Base-by-base conservation (phyloP, 2,329 filamentous ascomycete genomes). In the Colletotrichum liaoningense region DNA sequence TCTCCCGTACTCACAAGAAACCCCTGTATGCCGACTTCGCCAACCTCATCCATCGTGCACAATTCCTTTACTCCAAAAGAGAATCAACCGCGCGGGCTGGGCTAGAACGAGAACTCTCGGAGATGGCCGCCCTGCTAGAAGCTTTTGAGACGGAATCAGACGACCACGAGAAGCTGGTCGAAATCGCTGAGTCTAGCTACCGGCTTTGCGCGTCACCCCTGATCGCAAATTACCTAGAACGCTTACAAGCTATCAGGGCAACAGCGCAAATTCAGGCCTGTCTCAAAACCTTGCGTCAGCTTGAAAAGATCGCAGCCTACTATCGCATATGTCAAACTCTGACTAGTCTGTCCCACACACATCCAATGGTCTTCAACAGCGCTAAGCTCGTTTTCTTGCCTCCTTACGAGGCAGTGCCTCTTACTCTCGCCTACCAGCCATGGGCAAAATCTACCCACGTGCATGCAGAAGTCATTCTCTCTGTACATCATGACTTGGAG, bases 291-390 rank as follows among this genome's bases (percentile, higher is more conserved):
- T 22, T 75, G 28, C 74, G 73, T 42, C 74, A 75, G 58, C 30
- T 69, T 12, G 74, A 75, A 38, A 75, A 75, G 68, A 73, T 75
- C 22, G 74, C 74, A n/a, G 72, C 74, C 1, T 75, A 74, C 38
- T 64, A 63, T 30, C 72, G 74, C 46, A 75, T 75, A 28, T 72
- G 72, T 33, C 54, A 52, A 42, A 58, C 57, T 26, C 19, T 75
- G 33, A 55, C 46, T 46, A 19, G 56, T 4, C 26, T 74, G 55
- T 72, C 68, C 22, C 65, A 62, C 8, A 55, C 64, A 8, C 65
- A 54, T 19, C 22, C 74, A 19, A 42, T 22, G n/a, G n/a, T 69
- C 5, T 74, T 75, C 24, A 46, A 42, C 42, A 28, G n/a, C 46
- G 68, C 64, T 2, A 42, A 74, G 24, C 60, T 75, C 5, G 38